A percentile compares a stretch with the other conserved stretches of the same genome.
Conservation (phyloP, 2,329 filamentous ascomycete genomes). For the Monosporascus sp. region DNA sequence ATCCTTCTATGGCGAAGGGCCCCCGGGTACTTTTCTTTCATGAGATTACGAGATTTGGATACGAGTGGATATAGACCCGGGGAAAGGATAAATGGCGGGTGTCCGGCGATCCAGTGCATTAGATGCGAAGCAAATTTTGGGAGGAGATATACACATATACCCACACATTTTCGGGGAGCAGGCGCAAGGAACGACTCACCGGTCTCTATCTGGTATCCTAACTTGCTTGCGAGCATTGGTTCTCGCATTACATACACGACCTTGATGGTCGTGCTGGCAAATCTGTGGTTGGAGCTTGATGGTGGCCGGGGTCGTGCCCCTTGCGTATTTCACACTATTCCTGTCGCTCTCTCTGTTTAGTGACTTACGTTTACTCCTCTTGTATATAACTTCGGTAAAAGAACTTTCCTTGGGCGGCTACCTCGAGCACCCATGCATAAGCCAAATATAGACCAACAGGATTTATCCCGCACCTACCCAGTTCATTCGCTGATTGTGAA, state of each 20-base stretch:
- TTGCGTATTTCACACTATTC: neutral
- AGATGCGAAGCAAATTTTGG: neutral
- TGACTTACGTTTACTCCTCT: neutral
- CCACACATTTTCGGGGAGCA: neutral
- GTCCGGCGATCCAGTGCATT: neutral
- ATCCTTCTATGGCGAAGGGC: neutral
- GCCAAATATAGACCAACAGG: too few relatives aligned
- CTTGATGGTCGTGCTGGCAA: constrained; percentile 17
- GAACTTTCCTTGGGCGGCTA: neutral
- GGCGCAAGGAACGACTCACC: neutral
- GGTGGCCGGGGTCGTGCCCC: neutral
- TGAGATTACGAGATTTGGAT: neutral
- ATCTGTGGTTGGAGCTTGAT: neutral
- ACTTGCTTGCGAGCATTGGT: neutral
- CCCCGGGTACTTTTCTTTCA: neutral
- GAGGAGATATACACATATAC: neutral
- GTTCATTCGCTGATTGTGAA: too few relatives aligned
- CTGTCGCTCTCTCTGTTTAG: neutral
- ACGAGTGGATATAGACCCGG: neutral
- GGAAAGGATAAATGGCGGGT: neutral
- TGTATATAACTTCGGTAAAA: neutral
- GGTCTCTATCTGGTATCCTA: neutral
- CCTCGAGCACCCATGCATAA: neutral
- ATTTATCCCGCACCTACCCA: too few relatives aligned
- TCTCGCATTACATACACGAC: constrained; percentile 12